These are phyloP conservation scores for Phytophthora megakarya DNA, from an alignment of 352 stramenopile genomes.

Conservation along the genomic window DNA sequence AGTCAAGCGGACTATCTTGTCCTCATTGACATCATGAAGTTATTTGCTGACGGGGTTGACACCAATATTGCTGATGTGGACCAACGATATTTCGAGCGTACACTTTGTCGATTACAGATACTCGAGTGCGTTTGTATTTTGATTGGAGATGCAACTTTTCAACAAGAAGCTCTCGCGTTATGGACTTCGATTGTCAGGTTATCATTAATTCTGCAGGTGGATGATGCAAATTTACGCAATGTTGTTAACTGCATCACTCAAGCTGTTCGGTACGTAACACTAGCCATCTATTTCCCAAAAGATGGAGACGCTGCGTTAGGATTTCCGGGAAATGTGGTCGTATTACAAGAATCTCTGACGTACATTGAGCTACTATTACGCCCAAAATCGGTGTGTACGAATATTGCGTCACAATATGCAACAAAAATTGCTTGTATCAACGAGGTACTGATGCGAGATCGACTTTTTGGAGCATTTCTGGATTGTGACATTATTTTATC, in stretches of 20 bases:
- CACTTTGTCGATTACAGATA: slow-evolving; percentile 43
- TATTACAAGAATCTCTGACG: slow-evolving; percentile 35
- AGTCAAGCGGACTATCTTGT: slow-evolving; percentile 39
- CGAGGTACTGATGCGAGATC: slow-evolving; percentile 25
- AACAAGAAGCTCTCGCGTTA: slow-evolving; percentile 42
- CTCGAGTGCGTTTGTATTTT: slow-evolving; percentile 56
- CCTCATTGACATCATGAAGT: slow-evolving; percentile 52
- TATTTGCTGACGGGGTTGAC: slow-evolving; percentile 24
- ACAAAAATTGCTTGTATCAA: not conserved
- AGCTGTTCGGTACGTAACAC: slow-evolving; percentile 49
- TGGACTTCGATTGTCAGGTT: slow-evolving; percentile 48
- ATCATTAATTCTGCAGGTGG: slow-evolving; percentile 37
- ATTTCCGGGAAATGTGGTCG: slow-evolving; percentile 25
- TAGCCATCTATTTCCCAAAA: slow-evolving; percentile 46
- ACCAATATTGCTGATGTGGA: slow-evolving; percentile 12
- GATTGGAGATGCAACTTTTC: slow-evolving; percentile 36
- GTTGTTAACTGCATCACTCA: slow-evolving; percentile 59
- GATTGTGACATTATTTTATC: slow-evolving; percentile 51
- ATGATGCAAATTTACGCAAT: slow-evolving; percentile 50
- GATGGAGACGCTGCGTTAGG: slow-evolving; percentile 31
- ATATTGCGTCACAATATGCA: not conserved
- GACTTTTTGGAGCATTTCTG: slow-evolving; percentile 39
- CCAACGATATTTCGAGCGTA: slow-evolving; percentile 36
- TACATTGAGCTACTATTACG: slow-evolving; percentile 36
- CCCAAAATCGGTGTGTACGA: slow-evolving; percentile 1